Conservation (phyloP, 768 basidiomycete genomes). For the Lactarius sp. region DNA sequence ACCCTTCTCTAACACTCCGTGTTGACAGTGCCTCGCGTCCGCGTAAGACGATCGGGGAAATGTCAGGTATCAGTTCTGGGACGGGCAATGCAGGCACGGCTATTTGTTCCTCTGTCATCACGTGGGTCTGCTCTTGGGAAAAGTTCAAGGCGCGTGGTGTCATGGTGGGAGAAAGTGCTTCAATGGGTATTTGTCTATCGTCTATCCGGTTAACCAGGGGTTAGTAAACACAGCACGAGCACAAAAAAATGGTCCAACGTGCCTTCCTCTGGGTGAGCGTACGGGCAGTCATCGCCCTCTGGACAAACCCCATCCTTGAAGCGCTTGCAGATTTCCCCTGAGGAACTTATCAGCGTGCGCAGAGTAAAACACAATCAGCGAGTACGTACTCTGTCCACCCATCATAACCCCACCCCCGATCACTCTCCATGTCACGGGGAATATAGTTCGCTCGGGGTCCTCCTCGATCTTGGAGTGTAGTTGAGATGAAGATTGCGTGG, state of each 20-base stretch:
- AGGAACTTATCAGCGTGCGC: not conserved
- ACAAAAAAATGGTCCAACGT: not conserved
- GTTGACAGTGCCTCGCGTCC: not conserved
- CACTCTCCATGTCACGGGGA: constrained; percentile 69
- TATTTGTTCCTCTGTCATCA: not conserved
- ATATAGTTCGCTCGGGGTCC: constrained; percentile 39
- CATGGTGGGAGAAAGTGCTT: not conserved
- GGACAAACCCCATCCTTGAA: constrained; percentile 30
- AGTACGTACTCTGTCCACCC: constrained; percentile 36
- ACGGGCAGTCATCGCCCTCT: constrained; percentile 30
- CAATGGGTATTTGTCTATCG: not conserved
- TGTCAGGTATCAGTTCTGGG: constrained; percentile 7
- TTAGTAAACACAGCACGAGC: not conserved
- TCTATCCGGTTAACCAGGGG: not conserved
- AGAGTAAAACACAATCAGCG: not conserved
- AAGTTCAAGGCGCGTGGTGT: constrained; percentile 19
- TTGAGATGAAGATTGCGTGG: not conserved
- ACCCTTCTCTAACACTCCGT: not conserved
- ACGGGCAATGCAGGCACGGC: not conserved
- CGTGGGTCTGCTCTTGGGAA: not conserved
- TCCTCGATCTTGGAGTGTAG: not conserved
- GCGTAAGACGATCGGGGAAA: not conserved
- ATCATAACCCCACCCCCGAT: constrained; percentile 76
- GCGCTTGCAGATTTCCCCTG: constrained; percentile 30
- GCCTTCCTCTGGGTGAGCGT: constrained; percentile 27